A percentile compares a stretch with the other conserved stretches of the same genome.
Evolutionary conservation across 352 stramenopile genomes (phyloP).

Genomic region (Globisporangium nagaii): DNA sequence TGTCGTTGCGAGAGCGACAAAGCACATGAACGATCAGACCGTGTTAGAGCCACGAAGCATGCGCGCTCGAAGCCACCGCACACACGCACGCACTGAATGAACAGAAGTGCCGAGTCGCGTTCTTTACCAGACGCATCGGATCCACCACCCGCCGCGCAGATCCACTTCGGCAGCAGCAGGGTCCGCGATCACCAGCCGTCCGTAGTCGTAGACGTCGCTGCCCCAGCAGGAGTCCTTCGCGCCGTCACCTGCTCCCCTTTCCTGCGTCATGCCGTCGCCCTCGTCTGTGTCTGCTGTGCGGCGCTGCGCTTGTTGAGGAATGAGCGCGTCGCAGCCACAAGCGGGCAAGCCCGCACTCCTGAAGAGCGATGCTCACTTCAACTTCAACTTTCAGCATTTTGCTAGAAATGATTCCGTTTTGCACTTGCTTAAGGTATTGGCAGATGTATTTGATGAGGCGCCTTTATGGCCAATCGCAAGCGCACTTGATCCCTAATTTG

Average conservation of each 20-base stretch:
- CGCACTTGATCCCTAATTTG: no score
- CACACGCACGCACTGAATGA: not conserved
- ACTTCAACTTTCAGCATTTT: slow-evolving; percentile 55
- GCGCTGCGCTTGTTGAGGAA: not conserved
- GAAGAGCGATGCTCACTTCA: slow-evolving; percentile 45
- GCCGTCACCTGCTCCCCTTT: not conserved
- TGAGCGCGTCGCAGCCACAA: not conserved
- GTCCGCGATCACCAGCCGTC: slow-evolving; percentile 28
- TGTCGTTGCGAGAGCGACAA: not conserved
- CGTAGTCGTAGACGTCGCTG: slow-evolving; percentile 47
- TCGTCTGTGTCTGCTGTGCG: not conserved
- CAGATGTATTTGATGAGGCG: no score
- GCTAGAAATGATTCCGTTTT: no score
- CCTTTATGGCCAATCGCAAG: no score
- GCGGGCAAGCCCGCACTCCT: not conserved
- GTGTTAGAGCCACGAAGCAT: not conserved
- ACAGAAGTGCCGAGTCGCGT: no score
- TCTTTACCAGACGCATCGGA: slow-evolving; percentile 40
- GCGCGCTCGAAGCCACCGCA: no score
- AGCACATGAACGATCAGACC: no score
- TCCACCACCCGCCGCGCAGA: slow-evolving; percentile 33
- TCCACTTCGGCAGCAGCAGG: slow-evolving; percentile 34
- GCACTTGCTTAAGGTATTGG: no score
- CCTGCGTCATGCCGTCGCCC: not conserved
- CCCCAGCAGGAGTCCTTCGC: slow-evolving; percentile 21